Evolutionary conservation across 257 asterid species (phyloP).

Genomic region (Rehmannia glutinosa): DNA sequence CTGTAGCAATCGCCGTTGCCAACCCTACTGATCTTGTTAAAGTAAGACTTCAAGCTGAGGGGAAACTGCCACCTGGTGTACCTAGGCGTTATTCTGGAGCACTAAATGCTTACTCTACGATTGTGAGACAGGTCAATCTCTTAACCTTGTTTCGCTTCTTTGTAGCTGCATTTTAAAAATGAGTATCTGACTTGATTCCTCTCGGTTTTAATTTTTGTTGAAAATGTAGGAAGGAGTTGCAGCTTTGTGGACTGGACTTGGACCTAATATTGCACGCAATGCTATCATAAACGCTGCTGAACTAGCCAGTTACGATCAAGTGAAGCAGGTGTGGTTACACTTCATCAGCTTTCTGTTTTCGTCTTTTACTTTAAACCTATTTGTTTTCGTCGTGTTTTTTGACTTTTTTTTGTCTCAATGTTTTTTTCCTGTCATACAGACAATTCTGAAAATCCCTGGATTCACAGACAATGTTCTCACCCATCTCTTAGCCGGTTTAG

Average conservation of each 20-base stretch:
- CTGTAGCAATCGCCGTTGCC: conserved; percentile 69
- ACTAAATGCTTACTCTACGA: conserved; percentile 86
- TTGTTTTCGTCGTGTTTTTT: conserved; percentile 11
- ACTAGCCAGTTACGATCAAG: conserved; percentile 97
- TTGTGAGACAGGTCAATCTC: conserved; percentile 67
- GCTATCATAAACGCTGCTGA: conserved; percentile 99
- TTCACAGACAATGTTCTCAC: conserved; percentile 90
- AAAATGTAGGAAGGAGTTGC: conserved; percentile 71
- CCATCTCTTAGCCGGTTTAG: conserved; percentile 85
- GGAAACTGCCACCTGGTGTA: conserved; percentile 86
- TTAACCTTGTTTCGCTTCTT: conserved; percentile 10
- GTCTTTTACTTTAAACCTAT: neutral
- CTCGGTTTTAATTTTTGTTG: neutral
- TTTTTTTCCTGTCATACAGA: conserved; percentile 34
- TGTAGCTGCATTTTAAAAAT: neutral
- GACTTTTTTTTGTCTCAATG: neutral
- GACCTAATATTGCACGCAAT: conserved; percentile 93
- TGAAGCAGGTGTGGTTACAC: conserved; percentile 66
- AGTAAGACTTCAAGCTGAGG: conserved; percentile 98
- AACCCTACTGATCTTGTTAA: conserved; percentile 99
- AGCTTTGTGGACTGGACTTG: conserved; percentile 93
- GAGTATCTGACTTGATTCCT: neutral
- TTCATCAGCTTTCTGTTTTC: neutral
- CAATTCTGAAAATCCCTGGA: conserved; percentile 89
- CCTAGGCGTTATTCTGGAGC: conserved; percentile 98